Evolutionary conservation across 2,329 filamentous ascomycete species (phyloP), one percentile per base, ranked within the genome.

Genomic region (Graphium sp.): DNA sequence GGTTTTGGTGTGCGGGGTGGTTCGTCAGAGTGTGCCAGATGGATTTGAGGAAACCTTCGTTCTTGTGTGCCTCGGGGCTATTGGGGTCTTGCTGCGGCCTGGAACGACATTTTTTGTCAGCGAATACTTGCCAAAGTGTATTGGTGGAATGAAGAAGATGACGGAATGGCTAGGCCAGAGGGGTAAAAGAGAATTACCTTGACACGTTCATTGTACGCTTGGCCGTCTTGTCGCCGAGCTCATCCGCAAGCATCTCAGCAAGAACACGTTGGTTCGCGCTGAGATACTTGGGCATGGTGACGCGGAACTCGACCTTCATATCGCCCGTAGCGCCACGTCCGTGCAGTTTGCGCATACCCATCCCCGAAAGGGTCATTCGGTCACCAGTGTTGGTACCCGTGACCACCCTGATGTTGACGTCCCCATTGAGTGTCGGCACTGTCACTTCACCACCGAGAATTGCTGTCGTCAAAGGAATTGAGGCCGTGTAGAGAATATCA

Each of bases 381-480:
- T 98, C 89, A 29, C 89, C 89, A 3, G 85, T 92, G 39, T 74
- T 82, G 9, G 89, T 95, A 28, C 89, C 89, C 0, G 85, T 93
- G 13, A 74, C 73, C 18, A 98, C 78, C 53, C 84, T 87, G 43
- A 98, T 75, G 49, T 82, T 87, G 42, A 92, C 83, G 27, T 87
- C 70, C 28, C 81, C 83, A 39, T 94, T 84, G 15, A 98, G 63
- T 1, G 89, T 98, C 3, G 89, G 89, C 15, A 98, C 70, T 9
- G 65, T 74, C 35, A 91, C 79, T 49, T 94, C 84, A 32, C 89
- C 89, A 41, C 89, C 89, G 1, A 98, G 67, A 13, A 94, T 55
- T 6, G 89, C 89, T 7, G 89, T 98, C 4, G 89, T 95, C 31
- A 98, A 62, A 11, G 89, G 87, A 35, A 98, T 78, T 8, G 72